Evolutionary conservation across 2,329 filamentous ascomycete species (phyloP), one percentile per base, ranked within the genome.

Genomic region (Diplodia intermedia): DNA sequence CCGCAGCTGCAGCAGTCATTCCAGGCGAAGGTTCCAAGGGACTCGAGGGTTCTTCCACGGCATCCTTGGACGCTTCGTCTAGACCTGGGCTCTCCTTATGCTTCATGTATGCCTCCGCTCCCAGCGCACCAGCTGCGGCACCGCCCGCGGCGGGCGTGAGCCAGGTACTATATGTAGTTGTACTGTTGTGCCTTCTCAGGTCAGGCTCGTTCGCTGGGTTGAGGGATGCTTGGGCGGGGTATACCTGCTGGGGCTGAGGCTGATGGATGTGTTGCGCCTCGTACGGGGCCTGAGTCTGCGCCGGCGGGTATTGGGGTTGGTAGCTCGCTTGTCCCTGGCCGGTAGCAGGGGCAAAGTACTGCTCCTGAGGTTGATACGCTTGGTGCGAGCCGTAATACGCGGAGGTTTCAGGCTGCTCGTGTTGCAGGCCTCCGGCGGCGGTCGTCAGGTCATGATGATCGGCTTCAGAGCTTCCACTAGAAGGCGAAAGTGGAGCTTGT

Each of bases 401-500:
- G 54, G 62, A 60, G 29, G 78, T 69, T 81, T 67, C 65, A 20
- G 65, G 65, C 54, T 60, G 65, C 53, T 60, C 29, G 31, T 67
- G 65, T 36, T 88, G 85, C 11, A 87, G 78, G 52, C 83, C 85
- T 54, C 83, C 85, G 33, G 88, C 85, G 60, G 86, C 86, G 67
- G 86, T 88, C 72, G 86, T 83, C 74, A 88, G 79, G 75, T 89
- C 86, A 76, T 85, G 83, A 76, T 85, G 83, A 75, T 89, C 88
- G 71, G 86, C 71, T 65, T 82, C 88, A 73, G 91, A 94, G 79
- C 90, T 92, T 80, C 89, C 88, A 84, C 92, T 96, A 85, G 91
- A 92, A 70, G 91, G 91, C 76, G 91, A 93, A 77, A 89, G 84
- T 77, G 91, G 88, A 77, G 88, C 89, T 81, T 93, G 90, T 88